A percentile compares a stretch with the other conserved stretches of the same genome.
Evolutionary conservation across 1,139 yeast species (phyloP).

Genomic region (Candida frijolesensis): DNA sequence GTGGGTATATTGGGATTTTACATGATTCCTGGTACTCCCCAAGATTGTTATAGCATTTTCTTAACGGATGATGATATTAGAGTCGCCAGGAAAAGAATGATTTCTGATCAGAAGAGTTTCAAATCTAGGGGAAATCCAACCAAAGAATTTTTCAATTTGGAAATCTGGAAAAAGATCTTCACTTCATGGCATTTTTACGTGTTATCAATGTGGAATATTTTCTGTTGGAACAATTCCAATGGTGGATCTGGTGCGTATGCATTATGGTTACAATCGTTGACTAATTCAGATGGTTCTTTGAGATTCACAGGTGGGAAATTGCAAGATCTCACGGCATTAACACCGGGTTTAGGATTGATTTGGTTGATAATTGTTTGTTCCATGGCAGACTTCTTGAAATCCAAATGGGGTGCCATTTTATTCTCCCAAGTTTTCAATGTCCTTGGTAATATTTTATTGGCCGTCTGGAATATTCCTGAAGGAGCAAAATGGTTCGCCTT

Average conservation of each 20-base stretch:
- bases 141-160: slow-evolving; percentile 31
- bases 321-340: slow-evolving; percentile 45
- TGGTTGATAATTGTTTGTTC: slow-evolving; percentile 47
- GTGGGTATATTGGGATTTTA: slow-evolving; percentile 66
- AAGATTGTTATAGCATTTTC: slow-evolving; percentile 55
- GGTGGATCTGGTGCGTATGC: slow-evolving; percentile 54
- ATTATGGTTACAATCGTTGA: slow-evolving; percentile 44
- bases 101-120: slow-evolving; percentile 39
- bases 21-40: slow-evolving; percentile 70
- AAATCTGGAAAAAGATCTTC: slow-evolving; percentile 52
- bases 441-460: slow-evolving; percentile 42
- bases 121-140: slow-evolving; percentile 31
- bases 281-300: slow-evolving; percentile 24
- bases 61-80: slow-evolving; percentile 65
- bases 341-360: slow-evolving; percentile 46
- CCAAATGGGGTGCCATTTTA: slow-evolving; percentile 59
- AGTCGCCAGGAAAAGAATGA: slow-evolving; percentile 61
- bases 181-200: slow-evolving; percentile 58
- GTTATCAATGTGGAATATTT: slow-evolving; percentile 53
- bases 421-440: slow-evolving; percentile 52
- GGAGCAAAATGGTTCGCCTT: slow-evolving; percentile 52
- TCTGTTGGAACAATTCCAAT: slow-evolving; percentile 64
- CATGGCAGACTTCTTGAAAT: slow-evolving; percentile 51
- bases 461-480: slow-evolving; percentile 50
- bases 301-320: slow-evolving; percentile 34